phyloP scores from a whole-genome alignment of 306 rosid species.

The peach (Prunus persica) region Prunus_persica_NCBIv2 NC_034012.1:13794501-13795000 shows the following conservation, averaged over 20 bases:
- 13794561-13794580: slow-evolving; percentile 69
- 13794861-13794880: not conserved
- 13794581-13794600: slow-evolving; percentile 35
- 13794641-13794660: slow-evolving; percentile 44
- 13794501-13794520: slow-evolving; percentile 17
- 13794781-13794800: slow-evolving; percentile 38
- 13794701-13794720: slow-evolving; percentile 52
- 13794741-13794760: slow-evolving; percentile 76
- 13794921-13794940: no score
- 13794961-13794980: not conserved
- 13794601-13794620: slow-evolving; percentile 42
- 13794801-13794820: slow-evolving; percentile 30
- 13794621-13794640: slow-evolving; percentile 58
- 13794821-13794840: not conserved
- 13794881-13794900: no score
- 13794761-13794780: slow-evolving; percentile 42
- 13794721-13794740: slow-evolving; percentile 71
- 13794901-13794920: no score
- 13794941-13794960: not conserved
- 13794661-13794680: slow-evolving; percentile 29
- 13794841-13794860: no score
- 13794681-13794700: slow-evolving; percentile 39
- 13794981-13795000: no score
- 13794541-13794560: slow-evolving; percentile 46
- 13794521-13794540: slow-evolving; percentile 39